Evolutionary conservation across 257 asterid species (phyloP), one percentile per base, ranked within the genome.

Genomic region (Fraxinus cuspidata): DNA sequence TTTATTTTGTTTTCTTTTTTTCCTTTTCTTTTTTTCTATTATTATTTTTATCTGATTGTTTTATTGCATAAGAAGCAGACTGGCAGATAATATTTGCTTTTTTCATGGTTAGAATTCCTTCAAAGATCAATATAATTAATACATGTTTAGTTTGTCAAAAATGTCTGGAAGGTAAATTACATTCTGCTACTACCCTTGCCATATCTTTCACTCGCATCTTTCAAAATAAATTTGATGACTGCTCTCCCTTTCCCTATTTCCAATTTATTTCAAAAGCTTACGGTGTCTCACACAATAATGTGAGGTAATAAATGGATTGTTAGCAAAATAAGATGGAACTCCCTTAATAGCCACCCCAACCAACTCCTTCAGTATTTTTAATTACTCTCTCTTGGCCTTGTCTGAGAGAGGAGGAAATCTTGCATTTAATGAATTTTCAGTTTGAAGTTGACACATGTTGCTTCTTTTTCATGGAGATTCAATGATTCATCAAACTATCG

Each of bases 61-160:
- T 42, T 75, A 38, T 40, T 12, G 25, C 66, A 71, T 56, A 40
- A 32, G 69, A 25, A 10, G 69, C 69, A 63, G 69, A 51, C 56
- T 49, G 13, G 51, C 69, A 23, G 71, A 71, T 76, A 63, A 37
- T 32, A 37, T 15, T 37, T 47, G 21, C 60, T 12, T 78, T 18
- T 63, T 69, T 60, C 35, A 21, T 66, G 9, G 31, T 76, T 69
- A 49, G 80, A 70, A 72, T 65, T 71, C 73, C 42, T 72, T 68
- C 18, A 79, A 53, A 72, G 80, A 70, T 42, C 69, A 37, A 58
- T 40, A 16, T 76, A 16, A 34, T 72, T 75, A 8, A 51, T 53
- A 79, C 71, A 70, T 76, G 74, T 53, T 75, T 82, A 66, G 60
- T 71, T 64, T 71, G 47, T 67, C 13, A 74, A 23, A 58, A 73